phyloP scores from a whole-genome alignment of 495 filamentous ascomycete species.

The Neurospora sublineolata region DNA sequence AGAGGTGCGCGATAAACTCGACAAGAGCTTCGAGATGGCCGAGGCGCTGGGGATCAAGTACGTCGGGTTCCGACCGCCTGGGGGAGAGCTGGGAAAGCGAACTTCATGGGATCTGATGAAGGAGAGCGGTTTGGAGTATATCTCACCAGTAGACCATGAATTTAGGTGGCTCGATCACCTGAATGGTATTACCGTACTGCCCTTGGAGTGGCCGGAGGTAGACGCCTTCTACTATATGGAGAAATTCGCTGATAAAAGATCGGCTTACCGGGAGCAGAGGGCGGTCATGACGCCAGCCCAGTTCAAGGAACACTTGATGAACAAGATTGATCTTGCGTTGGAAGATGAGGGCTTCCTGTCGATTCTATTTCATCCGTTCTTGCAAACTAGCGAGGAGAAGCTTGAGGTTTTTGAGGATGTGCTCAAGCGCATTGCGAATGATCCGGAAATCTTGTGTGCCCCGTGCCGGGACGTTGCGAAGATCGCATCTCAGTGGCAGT shows the following conservation, averaged over 20 bases:
- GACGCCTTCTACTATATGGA: slow-evolving; percentile 30
- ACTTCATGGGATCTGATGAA: slow-evolving; percentile 15
- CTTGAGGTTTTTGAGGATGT: slow-evolving; percentile 16
- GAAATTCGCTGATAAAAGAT: slow-evolving; percentile 15
- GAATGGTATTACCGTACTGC: slow-evolving; percentile 18
- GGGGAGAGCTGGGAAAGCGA: slow-evolving; percentile 13
- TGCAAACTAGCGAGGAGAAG: slow-evolving; percentile 17
- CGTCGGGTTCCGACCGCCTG: slow-evolving; percentile 23
- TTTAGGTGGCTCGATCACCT: not conserved
- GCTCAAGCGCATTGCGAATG: slow-evolving; percentile 7
- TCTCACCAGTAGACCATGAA: slow-evolving; percentile 11
- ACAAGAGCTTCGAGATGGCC: slow-evolving; percentile 14
- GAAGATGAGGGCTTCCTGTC: slow-evolving; percentile 14
- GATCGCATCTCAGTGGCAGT: slow-evolving; percentile 10
- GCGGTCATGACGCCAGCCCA: slow-evolving; percentile 7
- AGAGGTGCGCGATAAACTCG: slow-evolving; percentile 11
- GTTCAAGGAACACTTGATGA: slow-evolving; percentile 13
- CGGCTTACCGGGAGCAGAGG: slow-evolving; percentile 2
- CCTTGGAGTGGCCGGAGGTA: slow-evolving; percentile 23
- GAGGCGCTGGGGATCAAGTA: slow-evolving; percentile 10
- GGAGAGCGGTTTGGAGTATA: slow-evolving; percentile 14
- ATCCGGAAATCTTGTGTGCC: slow-evolving; percentile 18
- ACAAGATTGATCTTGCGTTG: slow-evolving; percentile 14
- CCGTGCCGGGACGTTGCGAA: slow-evolving; percentile 17
- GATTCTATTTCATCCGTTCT: slow-evolving; percentile 24